These are phyloP conservation scores for Mucor mucedo DNA, from an alignment of 371 early-diverging fungal species.

Conservation along the genomic window DNA sequence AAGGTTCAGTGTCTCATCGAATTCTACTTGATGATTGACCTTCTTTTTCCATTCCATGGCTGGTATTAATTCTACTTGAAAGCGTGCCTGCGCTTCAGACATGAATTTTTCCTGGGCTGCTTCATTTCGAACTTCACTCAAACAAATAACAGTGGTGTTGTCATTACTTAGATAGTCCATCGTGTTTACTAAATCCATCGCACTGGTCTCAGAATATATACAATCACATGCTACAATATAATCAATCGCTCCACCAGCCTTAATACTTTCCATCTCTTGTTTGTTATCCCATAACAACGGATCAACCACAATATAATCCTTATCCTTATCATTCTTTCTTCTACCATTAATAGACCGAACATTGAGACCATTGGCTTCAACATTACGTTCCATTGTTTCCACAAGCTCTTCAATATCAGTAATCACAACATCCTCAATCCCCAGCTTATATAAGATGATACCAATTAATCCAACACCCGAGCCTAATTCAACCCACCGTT, in stretches of 20 bases:
- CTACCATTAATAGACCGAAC: constrained; percentile 47
- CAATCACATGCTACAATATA: constrained; percentile 60
- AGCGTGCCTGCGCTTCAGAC: constrained; percentile 39
- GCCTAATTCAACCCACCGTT: constrained; percentile 58
- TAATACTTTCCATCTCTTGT: constrained; percentile 38
- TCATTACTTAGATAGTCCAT: constrained; percentile 44
- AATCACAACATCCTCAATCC: constrained; percentile 47
- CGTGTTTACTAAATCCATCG: constrained; percentile 51
- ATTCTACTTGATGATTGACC: constrained; percentile 36
- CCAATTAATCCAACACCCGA: constrained; percentile 59
- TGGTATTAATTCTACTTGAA: constrained; percentile 49
- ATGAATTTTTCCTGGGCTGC: constrained; percentile 58
- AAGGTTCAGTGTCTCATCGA: constrained; percentile 54
- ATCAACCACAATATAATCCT: constrained; percentile 35
- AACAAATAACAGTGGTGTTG: constrained; percentile 51
- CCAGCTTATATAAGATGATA: constrained; percentile 51
- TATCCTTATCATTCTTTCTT: constrained; percentile 34
- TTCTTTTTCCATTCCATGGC: constrained; percentile 50
- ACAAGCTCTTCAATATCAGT: constrained; percentile 56
- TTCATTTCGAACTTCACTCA: constrained; percentile 58
- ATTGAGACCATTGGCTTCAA: constrained; percentile 44
- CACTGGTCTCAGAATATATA: constrained; percentile 62
- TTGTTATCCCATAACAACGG: constrained; percentile 54
- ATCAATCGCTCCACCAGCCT: constrained; percentile 47
- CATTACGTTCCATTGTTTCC: constrained; percentile 48